Conservation (phyloP, 202 grass and related monocot species). For the Sporobolus alterniflorus region DNA sequence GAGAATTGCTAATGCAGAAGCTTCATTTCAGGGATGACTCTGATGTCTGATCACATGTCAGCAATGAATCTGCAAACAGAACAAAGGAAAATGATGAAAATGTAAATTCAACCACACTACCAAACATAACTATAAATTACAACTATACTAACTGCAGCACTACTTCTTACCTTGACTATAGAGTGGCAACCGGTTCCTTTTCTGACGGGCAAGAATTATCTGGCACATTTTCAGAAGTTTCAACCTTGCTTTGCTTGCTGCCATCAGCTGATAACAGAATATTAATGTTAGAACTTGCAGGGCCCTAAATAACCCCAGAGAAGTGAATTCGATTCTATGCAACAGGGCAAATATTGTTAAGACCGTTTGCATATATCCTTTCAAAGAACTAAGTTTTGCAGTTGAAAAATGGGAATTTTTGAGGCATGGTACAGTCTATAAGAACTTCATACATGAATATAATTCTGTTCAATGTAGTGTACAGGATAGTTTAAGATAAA, state of each 20-base stretch:
- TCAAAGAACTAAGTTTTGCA: neutral
- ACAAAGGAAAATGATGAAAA: neutral
- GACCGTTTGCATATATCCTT: neutral
- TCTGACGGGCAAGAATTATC: conserved; percentile 37
- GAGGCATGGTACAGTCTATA: neutral
- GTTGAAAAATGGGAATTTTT: neutral
- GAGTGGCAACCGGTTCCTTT: conserved; percentile 7
- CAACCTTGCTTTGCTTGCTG: conserved; percentile 22
- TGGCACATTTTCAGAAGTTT: conserved; percentile 40
- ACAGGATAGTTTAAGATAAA: neutral
- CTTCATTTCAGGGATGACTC: neutral
- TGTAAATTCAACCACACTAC: neutral
- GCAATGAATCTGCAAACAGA: conserved; percentile 8
- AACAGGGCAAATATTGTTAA: neutral
- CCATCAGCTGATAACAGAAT: conserved; percentile 42
- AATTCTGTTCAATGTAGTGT: neutral
- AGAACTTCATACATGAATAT: conserved; percentile 5
- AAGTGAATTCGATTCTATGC: conserved; percentile 9
- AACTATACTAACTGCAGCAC: neutral
- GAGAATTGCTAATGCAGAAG: neutral
- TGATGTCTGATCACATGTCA: neutral
- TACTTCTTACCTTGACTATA: conserved; percentile 15
- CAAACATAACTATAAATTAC: neutral
- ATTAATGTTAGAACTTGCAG: neutral
- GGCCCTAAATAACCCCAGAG: neutral